These are phyloP conservation scores for Aphanocladium album DNA, from an alignment of 2,329 filamentous ascomycete genomes.

Conservation along the genomic window DNA sequence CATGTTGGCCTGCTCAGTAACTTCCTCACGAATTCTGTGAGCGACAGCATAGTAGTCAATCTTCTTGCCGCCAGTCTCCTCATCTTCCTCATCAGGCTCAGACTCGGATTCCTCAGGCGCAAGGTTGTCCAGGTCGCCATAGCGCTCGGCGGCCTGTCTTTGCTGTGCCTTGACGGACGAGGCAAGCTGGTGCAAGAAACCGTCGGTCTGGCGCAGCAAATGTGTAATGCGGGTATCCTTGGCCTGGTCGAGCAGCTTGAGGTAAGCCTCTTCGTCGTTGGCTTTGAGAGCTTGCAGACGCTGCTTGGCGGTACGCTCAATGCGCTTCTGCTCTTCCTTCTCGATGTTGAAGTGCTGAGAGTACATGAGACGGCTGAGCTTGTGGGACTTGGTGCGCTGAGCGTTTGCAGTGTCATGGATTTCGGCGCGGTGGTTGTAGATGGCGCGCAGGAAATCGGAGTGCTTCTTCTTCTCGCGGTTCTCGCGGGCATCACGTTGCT, in stretches of 20 bases:
- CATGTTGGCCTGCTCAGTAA: slow-evolving; percentile 75
- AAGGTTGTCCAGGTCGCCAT: slow-evolving; percentile 53
- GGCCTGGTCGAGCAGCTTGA: slow-evolving; percentile 95
- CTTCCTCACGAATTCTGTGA: slow-evolving; percentile 90
- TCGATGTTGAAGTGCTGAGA: slow-evolving; percentile 92
- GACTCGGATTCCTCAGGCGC: slow-evolving; percentile 59
- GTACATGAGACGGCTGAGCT: slow-evolving; percentile 85
- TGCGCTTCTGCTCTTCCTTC: slow-evolving; percentile 97
- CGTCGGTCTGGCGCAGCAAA: slow-evolving; percentile 91
- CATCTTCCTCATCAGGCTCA: slow-evolving; percentile 63
- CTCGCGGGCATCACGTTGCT: slow-evolving; percentile 93
- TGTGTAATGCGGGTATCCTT: slow-evolving; percentile 99
- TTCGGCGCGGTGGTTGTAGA: slow-evolving; percentile 76
- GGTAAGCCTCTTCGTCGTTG: slow-evolving; percentile 98
- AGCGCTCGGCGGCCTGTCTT: slow-evolving; percentile 72
- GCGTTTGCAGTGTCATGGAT: slow-evolving; percentile 62
- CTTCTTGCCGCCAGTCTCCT: slow-evolving; percentile 66
- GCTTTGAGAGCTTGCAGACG: slow-evolving; percentile 98
- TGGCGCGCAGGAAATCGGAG: slow-evolving; percentile 81
- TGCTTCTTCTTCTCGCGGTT: slow-evolving; percentile 98
- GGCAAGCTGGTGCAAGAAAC: slow-evolving; percentile 92
- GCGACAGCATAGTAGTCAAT: slow-evolving; percentile 99
- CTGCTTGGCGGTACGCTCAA: slow-evolving; percentile 96
- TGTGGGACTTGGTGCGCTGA: slow-evolving; percentile 72
- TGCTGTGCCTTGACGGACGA: slow-evolving; percentile 93